Evolutionary conservation across 257 asterid species (phyloP), one percentile per base, ranked within the genome.

Genomic region (Solanum rostratum): DNA sequence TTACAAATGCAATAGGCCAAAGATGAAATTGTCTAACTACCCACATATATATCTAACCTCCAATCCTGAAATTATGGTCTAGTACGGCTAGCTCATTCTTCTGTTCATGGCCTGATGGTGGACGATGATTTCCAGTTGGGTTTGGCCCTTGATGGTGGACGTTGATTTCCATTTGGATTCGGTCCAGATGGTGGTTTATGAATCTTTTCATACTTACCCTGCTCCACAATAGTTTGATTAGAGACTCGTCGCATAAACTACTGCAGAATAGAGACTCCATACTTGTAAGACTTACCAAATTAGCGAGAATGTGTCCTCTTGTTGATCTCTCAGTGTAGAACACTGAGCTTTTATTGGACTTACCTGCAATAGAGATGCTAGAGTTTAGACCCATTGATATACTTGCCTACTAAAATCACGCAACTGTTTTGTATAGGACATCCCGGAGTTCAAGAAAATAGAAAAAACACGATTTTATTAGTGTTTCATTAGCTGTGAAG

Each of bases 111-210:
- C 83, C 81, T 53, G 60, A 46, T 74, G 81, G 60, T 49, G 22
- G 81, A 49, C 2, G 81, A 74, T 74, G 81, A 46, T 24, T 49
- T 74, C 81, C 81, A 22, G 81, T 74, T 74, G 41, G 60, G 41
- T 74, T 74, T 46, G 81, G 60, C 60, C 60, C 60, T 74, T 46
- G 92, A 82, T 84, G 98, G 96, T 74, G 93, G 92, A 33, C 73
- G 91, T 57, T 88, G 91, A 86, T 94, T 92, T 86, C 94, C 96
- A 73, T 80, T 84, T 4, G 97, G 95, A 85, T 91, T 92, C 20
- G 96, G 95, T 70, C 94, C 95, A 7, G 97, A 92, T 71, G 95
- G 98, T 59, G 90, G 73, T 84, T 91, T 93, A 9, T 71, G 89
- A 86, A 88, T 89, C 88, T 82, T 85, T 87, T 49, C 91, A 49